Evolutionary conservation across 805 yeast species (phyloP).

Genomic region (Cyberlindnera xishuangbannaensis): DNA sequence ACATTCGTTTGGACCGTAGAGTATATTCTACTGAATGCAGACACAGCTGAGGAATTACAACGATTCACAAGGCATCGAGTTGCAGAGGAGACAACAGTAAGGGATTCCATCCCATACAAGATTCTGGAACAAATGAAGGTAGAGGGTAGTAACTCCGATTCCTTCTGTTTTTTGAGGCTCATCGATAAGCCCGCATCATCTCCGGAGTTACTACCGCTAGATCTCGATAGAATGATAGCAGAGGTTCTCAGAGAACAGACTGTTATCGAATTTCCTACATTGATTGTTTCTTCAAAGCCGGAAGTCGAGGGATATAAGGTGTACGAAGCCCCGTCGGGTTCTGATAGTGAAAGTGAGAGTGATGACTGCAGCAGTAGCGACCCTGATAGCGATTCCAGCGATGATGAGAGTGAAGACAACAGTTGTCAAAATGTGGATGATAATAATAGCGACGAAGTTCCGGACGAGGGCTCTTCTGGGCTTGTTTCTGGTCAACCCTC

Average conservation of each 20-base stretch:
- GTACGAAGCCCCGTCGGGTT: constrained; percentile 18
- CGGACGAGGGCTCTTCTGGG: not conserved
- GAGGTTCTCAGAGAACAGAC: constrained; percentile 48
- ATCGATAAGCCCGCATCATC: constrained; percentile 27
- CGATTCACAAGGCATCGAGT: constrained; percentile 34
- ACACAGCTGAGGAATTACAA: constrained; percentile 23
- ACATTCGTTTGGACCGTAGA: constrained; percentile 77
- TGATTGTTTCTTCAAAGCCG: constrained; percentile 37
- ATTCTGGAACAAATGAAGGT: constrained; percentile 15
- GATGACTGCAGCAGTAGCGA: constrained; percentile 11
- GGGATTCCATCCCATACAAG: constrained; percentile 28
- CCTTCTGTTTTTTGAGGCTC: constrained; percentile 26
- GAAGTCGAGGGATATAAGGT: constrained; percentile 25
- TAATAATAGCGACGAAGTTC: constrained; percentile 9
- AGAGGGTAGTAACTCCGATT: constrained; percentile 5
- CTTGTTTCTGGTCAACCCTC: too few species aligned
- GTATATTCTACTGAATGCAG: constrained; percentile 44
- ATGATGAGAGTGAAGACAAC: constrained; percentile 19
- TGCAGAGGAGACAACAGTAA: constrained; percentile 27
- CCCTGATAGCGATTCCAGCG: constrained; percentile 10
- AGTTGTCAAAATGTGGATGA: constrained; percentile 20
- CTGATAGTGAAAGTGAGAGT: constrained; percentile 12
- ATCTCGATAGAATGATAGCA: constrained; percentile 33
- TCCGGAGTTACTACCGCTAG: constrained; percentile 34
- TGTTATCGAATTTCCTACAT: constrained; percentile 75